phyloP scores from a whole-genome alignment of 345 rosid species.

The Eucalyptus microcorys region DNA sequence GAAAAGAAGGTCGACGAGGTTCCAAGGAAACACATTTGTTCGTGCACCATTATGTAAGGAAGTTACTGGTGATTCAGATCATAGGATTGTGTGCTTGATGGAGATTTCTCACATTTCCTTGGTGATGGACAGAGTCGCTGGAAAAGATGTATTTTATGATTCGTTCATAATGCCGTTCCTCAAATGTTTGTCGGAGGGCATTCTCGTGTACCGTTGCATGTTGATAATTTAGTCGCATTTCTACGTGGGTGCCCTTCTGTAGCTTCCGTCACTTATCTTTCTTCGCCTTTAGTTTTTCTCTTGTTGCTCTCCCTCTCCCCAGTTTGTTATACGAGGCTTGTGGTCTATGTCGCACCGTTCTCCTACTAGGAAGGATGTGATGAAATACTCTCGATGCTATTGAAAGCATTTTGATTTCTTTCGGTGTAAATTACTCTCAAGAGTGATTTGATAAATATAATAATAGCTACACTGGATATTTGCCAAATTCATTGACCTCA shows the following conservation, averaged over 20 bases:
- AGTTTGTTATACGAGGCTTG: neutral
- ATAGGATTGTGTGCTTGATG: neutral
- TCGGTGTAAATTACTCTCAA: neutral
- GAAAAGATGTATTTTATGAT: slow-evolving; percentile 10
- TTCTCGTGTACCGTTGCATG: slow-evolving; percentile 8
- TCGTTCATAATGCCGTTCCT: slow-evolving; percentile 9
- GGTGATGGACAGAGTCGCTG: slow-evolving; percentile 2
- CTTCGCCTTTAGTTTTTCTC: neutral
- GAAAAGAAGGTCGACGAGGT: slow-evolving; percentile 63
- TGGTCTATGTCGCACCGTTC: neutral
- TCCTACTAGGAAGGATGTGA: neutral
- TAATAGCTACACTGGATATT: neutral
- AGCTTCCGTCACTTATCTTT: neutral
- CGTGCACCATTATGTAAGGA: slow-evolving; percentile 63
- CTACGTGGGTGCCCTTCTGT: slow-evolving; percentile 8
- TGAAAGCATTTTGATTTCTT: neutral
- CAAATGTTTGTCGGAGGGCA: slow-evolving; percentile 6
- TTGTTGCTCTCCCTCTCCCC: neutral
- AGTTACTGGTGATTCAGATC: neutral
- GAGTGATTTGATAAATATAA: neutral
- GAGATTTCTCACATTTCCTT: neutral
- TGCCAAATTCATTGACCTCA: neutral
- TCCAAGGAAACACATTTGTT: slow-evolving; percentile 40
- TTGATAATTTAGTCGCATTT: slow-evolving; percentile 11
- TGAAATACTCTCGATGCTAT: neutral